phyloP scores from a whole-genome alignment of 352 stramenopile genomes.

The Phytopythium helicoides region DNA sequence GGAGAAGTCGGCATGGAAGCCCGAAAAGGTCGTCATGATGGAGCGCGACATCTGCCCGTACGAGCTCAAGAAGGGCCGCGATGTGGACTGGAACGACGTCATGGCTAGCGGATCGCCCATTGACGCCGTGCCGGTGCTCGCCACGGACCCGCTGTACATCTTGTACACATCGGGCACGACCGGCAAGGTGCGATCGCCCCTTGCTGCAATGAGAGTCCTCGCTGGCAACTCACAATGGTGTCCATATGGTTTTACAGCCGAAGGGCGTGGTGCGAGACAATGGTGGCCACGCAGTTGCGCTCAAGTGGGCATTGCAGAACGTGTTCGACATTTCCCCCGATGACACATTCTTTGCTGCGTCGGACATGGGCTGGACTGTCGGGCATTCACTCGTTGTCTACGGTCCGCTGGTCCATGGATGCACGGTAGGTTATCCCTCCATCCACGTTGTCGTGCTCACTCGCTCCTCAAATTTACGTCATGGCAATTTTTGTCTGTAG shows the following conservation, averaged over 20 bases:
- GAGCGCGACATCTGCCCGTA: conserved; percentile 55
- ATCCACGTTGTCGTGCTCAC: too few species aligned
- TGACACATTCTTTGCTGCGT: conserved; percentile 84
- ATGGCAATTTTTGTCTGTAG: conserved; percentile 10
- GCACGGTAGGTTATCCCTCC: conserved; percentile 35
- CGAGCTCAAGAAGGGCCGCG: conserved; percentile 32
- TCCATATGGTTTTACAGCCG: conserved; percentile 32
- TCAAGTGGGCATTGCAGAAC: conserved; percentile 84
- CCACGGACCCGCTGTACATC: conserved; percentile 74
- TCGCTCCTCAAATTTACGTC: too few species aligned
- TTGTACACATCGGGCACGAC: conserved; percentile 81
- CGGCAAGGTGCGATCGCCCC: conserved; percentile 22
- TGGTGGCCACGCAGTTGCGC: conserved; percentile 73
- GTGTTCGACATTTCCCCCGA: conserved; percentile 66
- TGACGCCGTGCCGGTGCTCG: conserved; percentile 43
- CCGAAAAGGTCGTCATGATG: conserved; percentile 67
- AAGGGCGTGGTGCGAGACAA: conserved; percentile 82
- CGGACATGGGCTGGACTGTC: conserved; percentile 90
- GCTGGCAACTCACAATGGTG: too few species aligned
- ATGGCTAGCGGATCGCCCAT: conserved; percentile 30
- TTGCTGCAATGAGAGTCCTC: too few species aligned
- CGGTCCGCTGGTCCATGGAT: conserved; percentile 85
- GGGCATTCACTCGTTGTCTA: conserved; percentile 90
- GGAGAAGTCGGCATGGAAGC: conserved; percentile 51
- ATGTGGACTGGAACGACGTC: conserved; percentile 59